phyloP scores from a whole-genome alignment of 345 rosid genomes.

The Salix udensis region DNA sequence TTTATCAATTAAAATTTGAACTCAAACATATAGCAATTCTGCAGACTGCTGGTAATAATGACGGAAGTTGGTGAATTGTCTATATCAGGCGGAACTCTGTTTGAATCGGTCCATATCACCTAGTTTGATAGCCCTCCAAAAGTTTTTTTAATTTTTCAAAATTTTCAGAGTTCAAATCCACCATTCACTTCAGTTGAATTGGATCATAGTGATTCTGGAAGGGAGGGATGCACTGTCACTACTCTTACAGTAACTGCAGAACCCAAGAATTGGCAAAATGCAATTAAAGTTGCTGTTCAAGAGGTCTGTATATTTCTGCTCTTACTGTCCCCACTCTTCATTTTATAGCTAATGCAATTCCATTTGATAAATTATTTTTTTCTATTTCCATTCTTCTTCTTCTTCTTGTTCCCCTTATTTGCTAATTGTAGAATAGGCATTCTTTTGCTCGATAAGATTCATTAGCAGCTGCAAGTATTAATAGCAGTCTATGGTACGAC shows the following conservation, averaged over 20 bases:
- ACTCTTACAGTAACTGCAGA: conserved; percentile 98
- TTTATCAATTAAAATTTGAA: background rate
- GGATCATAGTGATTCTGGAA: conserved; percentile 99
- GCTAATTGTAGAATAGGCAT: background rate
- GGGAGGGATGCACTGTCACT: conserved; percentile 99
- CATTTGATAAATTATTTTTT: background rate
- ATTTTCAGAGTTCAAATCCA: conserved; percentile 94
- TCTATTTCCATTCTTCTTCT: background rate
- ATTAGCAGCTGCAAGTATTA: background rate
- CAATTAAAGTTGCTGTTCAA: conserved; percentile 91
- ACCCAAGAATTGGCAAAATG: conserved; percentile 95
- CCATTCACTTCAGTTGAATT: conserved; percentile 97
- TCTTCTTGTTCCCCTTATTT: background rate
- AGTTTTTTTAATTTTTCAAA: conserved; percentile 23
- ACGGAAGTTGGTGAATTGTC: background rate
- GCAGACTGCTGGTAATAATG: background rate
- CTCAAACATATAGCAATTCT: background rate
- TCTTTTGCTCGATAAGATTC: background rate
- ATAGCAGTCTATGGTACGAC: background rate
- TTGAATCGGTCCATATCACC: background rate
- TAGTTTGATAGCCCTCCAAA: conserved; percentile 6
- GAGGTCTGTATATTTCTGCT: conserved; percentile 58
- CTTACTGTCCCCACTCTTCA: background rate
- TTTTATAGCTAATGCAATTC: background rate
- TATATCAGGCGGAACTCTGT: too few species aligned